These are phyloP conservation scores for Lasiodiplodia citricola DNA, from an alignment of 2,329 filamentous ascomycete genomes.

Conservation along the genomic window DNA sequence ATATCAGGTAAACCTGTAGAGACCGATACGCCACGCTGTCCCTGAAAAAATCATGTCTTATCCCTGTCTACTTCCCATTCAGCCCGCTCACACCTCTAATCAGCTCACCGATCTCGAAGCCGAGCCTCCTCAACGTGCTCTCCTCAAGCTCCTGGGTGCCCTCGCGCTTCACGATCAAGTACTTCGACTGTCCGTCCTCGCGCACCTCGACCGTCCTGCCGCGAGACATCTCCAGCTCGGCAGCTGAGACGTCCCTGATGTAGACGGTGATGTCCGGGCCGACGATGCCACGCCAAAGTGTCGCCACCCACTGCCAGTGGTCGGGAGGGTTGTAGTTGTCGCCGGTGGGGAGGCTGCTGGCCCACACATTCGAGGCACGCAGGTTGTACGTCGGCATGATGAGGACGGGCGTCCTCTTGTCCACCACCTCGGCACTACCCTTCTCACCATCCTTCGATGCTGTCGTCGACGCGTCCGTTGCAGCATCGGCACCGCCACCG, in stretches of 20 bases:
- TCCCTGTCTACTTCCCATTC: background rate
- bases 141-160: slow-evolving; percentile 43
- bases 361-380: slow-evolving; percentile 76
- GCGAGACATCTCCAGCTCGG: slow-evolving; percentile 27
- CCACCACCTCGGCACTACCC: background rate
- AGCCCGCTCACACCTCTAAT: slow-evolving; percentile 46
- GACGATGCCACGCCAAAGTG: slow-evolving; percentile 85
- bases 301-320: slow-evolving; percentile 98
- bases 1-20: background rate
- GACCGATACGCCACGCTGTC: background rate
- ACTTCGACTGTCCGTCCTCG: slow-evolving; percentile 47
- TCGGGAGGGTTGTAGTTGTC: slow-evolving; percentile 83
- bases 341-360: slow-evolving; percentile 72
- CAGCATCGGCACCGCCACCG: background rate
- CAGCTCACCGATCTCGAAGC: slow-evolving; percentile 90
- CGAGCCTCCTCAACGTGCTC: slow-evolving; percentile 70
- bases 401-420: slow-evolving; percentile 66
- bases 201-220: slow-evolving; percentile 46
- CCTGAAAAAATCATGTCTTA: background rate
- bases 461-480: background rate
- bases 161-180: slow-evolving; percentile 45
- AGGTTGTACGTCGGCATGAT: slow-evolving; percentile 82
- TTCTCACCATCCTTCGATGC: background rate
- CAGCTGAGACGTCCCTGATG: slow-evolving; percentile 52
- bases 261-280: slow-evolving; percentile 82